Evolutionary conservation across 805 yeast genomes (phyloP).

Genomic region (Ogataea chonburiensis): DNA sequence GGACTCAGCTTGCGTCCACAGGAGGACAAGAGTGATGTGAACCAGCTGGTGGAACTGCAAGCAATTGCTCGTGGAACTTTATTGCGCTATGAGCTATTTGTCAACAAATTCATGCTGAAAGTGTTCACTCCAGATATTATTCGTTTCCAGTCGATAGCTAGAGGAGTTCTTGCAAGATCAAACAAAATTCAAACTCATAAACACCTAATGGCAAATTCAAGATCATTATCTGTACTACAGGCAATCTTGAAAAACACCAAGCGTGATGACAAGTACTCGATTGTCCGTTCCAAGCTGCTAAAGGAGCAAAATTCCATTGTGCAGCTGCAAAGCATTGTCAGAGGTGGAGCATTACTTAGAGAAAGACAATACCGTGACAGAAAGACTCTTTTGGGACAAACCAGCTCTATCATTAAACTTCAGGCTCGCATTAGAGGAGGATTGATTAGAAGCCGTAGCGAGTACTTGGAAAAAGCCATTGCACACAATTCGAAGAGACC

Average conservation of each 20-base stretch:
- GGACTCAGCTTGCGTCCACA: constrained; percentile 14
- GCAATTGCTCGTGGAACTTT: constrained; percentile 69
- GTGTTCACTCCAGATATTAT: constrained; percentile 53
- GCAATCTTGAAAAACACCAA: constrained; percentile 35
- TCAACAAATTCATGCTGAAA: constrained; percentile 58
- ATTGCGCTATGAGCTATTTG: constrained; percentile 61
- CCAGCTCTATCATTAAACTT: constrained; percentile 30
- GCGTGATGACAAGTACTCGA: constrained; percentile 21
- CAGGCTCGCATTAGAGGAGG: constrained; percentile 47
- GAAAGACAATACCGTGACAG: constrained; percentile 19
- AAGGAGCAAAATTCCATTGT: constrained; percentile 24
- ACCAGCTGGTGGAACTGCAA: constrained; percentile 47
- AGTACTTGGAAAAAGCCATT: constrained; percentile 6
- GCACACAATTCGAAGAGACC: background rate
- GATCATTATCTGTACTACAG: constrained; percentile 41
- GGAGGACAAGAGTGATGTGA: constrained; percentile 6
- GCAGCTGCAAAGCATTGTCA: constrained; percentile 36
- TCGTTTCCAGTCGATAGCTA: constrained; percentile 46
- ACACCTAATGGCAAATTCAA: constrained; percentile 21
- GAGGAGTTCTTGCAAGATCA: constrained; percentile 45
- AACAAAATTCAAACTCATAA: constrained; percentile 24
- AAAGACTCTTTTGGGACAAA: constrained; percentile 22
- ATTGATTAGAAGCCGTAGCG: constrained; percentile 26
- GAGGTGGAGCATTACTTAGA: constrained; percentile 32
- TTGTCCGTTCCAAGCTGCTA: constrained; percentile 17